These are phyloP conservation scores for Eucalyptus erythrocorys DNA, from an alignment of 345 rosid species.

Conservation along the genomic window DNA sequence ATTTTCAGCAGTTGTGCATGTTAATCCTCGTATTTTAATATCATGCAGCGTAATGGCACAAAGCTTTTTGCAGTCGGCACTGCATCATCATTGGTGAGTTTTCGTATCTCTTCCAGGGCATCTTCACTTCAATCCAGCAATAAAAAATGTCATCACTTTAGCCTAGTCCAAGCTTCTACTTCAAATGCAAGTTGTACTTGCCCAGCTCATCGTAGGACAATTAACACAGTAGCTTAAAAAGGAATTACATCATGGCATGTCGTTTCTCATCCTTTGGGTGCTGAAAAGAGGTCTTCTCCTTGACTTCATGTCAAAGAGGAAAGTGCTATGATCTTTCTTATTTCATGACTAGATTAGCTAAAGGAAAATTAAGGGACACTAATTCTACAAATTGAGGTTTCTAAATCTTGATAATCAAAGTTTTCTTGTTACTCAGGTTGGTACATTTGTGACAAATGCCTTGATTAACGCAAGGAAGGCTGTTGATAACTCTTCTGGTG, in stretches of 20 bases:
- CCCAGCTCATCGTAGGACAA: neutral
- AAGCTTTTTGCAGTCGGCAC: conserved; percentile 96
- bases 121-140: neutral
- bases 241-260: neutral
- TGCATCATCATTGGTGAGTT: conserved; percentile 72
- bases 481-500: conserved; percentile 42
- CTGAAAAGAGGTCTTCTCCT: neutral
- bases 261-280: neutral
- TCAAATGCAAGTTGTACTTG: neutral
- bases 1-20: neutral
- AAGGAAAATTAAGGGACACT: neutral
- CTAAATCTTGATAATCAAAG: neutral
- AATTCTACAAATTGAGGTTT: neutral
- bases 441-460: conserved; percentile 43
- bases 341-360: neutral
- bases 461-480: conserved; percentile 49
- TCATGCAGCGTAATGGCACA: conserved; percentile 78
- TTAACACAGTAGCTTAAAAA: neutral
- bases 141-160: neutral
- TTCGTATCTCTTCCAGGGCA: neutral
- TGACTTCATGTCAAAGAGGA: neutral
- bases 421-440: conserved; percentile 20
- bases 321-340: neutral
- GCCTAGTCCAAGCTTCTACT: neutral
- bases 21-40: neutral